Conservation (phyloP, 2,329 filamentous ascomycete genomes). For the Hirsutella thompsonii region DNA sequence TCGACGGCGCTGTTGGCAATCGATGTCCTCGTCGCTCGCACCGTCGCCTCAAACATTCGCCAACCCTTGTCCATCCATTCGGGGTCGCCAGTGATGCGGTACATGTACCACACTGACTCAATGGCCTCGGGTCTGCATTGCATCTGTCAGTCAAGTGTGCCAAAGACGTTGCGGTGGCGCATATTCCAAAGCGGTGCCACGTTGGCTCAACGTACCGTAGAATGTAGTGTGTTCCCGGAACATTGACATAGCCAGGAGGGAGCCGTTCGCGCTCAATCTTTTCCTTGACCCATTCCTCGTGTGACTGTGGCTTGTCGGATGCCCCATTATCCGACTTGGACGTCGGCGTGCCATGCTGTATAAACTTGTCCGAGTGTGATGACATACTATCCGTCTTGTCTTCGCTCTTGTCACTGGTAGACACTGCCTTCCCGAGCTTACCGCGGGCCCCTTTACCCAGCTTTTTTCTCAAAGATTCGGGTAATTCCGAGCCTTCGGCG, state of each 20-base stretch:
- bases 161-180: slow-evolving; percentile 8
- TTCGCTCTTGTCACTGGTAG: background rate
- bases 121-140: slow-evolving; percentile 62
- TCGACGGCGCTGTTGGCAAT: slow-evolving; percentile 58
- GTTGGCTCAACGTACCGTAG: slow-evolving; percentile 36
- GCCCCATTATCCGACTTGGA: background rate
- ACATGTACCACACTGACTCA: slow-evolving; percentile 81
- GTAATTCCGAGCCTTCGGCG: slow-evolving; percentile 16
- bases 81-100: slow-evolving; percentile 72
- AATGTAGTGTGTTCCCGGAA: slow-evolving; percentile 40
- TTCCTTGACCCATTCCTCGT: slow-evolving; percentile 38
- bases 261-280: slow-evolving; percentile 31
- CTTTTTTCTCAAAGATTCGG: slow-evolving; percentile 19
- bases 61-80: slow-evolving; percentile 71
- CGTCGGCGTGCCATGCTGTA: background rate
- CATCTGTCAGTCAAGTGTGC: slow-evolving; percentile 13
- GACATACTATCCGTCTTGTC: background rate
- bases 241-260: slow-evolving; percentile 35
- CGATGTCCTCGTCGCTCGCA: slow-evolving; percentile 50
- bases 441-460: slow-evolving; percentile 8
- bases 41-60: slow-evolving; percentile 68
- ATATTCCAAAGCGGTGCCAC: background rate
- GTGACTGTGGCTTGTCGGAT: slow-evolving; percentile 28
- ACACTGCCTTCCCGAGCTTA: background rate
- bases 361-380: background rate